Conservation (phyloP, 352 stramenopile species). For the Phytopythium boreale region DNA sequence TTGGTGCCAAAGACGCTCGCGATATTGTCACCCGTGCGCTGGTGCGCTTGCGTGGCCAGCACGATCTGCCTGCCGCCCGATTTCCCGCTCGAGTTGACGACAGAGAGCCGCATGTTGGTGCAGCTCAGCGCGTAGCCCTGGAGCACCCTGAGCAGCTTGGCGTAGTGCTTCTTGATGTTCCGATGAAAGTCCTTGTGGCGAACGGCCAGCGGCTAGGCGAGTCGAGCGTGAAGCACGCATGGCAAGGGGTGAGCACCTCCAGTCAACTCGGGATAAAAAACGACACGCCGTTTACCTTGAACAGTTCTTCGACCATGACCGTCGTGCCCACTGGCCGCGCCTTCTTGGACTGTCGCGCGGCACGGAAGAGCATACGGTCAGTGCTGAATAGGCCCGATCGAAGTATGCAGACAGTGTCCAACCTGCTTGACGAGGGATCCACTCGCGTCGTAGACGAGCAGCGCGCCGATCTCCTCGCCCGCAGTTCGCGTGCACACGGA, state of each 20-base stretch:
- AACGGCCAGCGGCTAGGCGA: slow-evolving; percentile 81
- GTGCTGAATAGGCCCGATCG: background rate
- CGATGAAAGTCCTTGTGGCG: slow-evolving; percentile 90
- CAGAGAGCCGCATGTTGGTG: slow-evolving; percentile 51
- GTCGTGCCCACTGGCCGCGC: slow-evolving; percentile 90
- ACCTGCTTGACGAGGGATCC: slow-evolving; percentile 57
- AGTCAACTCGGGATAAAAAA: too few relatives aligned
- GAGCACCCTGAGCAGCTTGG: slow-evolving; percentile 90
- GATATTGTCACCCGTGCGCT: slow-evolving; percentile 80
- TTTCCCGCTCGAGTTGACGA: slow-evolving; percentile 55
- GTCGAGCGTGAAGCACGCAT: background rate
- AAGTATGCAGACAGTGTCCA: background rate
- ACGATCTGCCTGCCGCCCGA: slow-evolving; percentile 46
- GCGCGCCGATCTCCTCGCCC: slow-evolving; percentile 65
- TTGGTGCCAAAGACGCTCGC: slow-evolving; percentile 90
- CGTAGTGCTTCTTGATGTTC: slow-evolving; percentile 94
- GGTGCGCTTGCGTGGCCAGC: slow-evolving; percentile 63
- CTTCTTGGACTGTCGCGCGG: slow-evolving; percentile 33
- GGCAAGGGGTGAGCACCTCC: too few relatives aligned
- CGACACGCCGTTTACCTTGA: slow-evolving; percentile 43
- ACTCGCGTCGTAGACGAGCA: slow-evolving; percentile 81
- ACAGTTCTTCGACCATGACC: slow-evolving; percentile 90
- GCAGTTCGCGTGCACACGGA: slow-evolving; percentile 86
- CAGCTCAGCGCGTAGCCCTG: slow-evolving; percentile 78
- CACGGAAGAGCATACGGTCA: background rate